A percentile compares a stretch with the other conserved stretches of the same genome.
Conservation (phyloP, 2,329 filamentous ascomycete genomes). For the Sarocladium strictum region DNA sequence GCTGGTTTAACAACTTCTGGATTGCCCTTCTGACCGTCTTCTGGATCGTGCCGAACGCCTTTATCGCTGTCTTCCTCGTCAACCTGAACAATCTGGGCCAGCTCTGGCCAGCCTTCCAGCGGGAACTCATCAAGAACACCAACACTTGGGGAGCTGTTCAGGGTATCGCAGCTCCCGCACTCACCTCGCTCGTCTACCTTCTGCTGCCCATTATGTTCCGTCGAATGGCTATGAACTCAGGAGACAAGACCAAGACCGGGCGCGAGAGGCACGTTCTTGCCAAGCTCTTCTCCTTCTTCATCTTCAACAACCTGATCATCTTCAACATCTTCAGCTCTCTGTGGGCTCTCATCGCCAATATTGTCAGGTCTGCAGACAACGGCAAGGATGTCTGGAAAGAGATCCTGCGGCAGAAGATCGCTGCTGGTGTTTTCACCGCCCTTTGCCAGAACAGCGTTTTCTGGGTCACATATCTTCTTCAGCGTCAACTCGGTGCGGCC, state of each 20-base stretch:
- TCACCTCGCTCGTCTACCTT: conserved; percentile 84
- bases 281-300: conserved; percentile 91
- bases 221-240: conserved; percentile 72
- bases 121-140: conserved; percentile 54
- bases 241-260: conserved; percentile 87
- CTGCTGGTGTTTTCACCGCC: conserved; percentile 59
- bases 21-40: conserved; percentile 71
- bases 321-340: conserved; percentile 87
- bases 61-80: conserved; percentile 90
- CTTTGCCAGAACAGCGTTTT: conserved; percentile 81
- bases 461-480: conserved; percentile 90
- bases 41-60: conserved; percentile 87
- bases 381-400: conserved; percentile 62
- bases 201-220: conserved; percentile 88
- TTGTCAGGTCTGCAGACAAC: conserved; percentile 52
- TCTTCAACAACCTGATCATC: conserved; percentile 93
- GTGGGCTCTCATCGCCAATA: conserved; percentile 64
- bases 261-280: conserved; percentile 85
- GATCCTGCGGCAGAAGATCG: conserved; percentile 58
- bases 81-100: conserved; percentile 74
- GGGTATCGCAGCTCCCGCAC: conserved; percentile 80
- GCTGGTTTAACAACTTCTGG: conserved; percentile 79
- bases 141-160: conserved; percentile 81
- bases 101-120: conserved; percentile 72
- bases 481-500: conserved; percentile 89